Evolutionary conservation across 192 early-diverging fungal species (phyloP), one percentile per base, ranked within the genome.

Genomic region (Linnemannia zychae): DNA sequence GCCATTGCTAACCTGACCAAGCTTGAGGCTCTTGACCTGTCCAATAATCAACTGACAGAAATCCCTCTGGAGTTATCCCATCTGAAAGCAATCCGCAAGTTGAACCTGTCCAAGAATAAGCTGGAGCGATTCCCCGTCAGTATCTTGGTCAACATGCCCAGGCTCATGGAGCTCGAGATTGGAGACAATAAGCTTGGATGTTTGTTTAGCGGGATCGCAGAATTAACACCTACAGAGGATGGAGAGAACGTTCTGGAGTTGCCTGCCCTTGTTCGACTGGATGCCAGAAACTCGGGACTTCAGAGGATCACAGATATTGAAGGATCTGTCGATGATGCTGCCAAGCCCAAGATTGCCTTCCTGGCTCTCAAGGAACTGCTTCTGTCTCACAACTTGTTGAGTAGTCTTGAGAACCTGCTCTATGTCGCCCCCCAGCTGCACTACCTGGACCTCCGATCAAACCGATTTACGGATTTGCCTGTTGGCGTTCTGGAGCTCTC

Each of bases 341-440:
- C 77, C 22, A 80, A 84, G 48, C 87, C 87, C 28, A 72, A 70
- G 18, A 76, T 86, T 34, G 52, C 79, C 13, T 44, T 91, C 6
- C 87, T 88, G 7, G 82, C 71, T 38, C 44, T 92, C 12, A 85
- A 91, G 69, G 91, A 92, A 48, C 31, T 91, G 40, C 49, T 90
- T 7, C 40, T 90, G 0, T 73, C 84, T 0, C 68, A 84, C 22
- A 92, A 92, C 48, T 28, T 12, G 37, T 36, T 92, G 38, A 72
- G 75, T 12, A 49, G 77, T 37, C 73, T 90, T 7, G 85, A 84
- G 33, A 67, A 84, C 16, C 40, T 90, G 11, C 34, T 88, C 4
- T 33, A 73, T 52, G 77, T 71, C 1, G 80, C 87, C 0, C 79
- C 87, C 5, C 47, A 86, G 20, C 78, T 92, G 9, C 74, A 87